Percentiles rank a stretch among this genome's conserved stretches.
Conservation (phyloP, 179 eudicot species). For the Sideroxylon spinosum region DNA sequence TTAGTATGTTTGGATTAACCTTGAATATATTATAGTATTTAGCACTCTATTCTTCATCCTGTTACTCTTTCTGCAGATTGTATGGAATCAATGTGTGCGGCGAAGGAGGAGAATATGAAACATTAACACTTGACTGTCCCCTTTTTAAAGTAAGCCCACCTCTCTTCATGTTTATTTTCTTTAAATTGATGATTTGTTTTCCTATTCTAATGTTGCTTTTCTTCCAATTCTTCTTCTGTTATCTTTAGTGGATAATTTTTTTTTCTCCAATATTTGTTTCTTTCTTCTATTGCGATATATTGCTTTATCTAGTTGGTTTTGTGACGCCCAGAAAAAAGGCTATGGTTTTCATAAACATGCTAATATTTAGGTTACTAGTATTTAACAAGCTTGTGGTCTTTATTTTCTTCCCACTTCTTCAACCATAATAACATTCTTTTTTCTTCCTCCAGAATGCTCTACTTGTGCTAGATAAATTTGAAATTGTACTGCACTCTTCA, state of each 20-base stretch:
- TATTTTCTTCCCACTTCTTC: neutral
- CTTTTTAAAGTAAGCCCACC: slow-evolving; percentile 61
- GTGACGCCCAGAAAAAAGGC: neutral
- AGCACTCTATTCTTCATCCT: neutral
- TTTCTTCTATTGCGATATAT: neutral
- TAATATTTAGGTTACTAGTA: neutral
- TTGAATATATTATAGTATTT: neutral
- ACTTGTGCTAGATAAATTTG: slow-evolving; percentile 76
- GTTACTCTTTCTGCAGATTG: slow-evolving; percentile 45
- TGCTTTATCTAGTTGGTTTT: neutral
- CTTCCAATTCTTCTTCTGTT: neutral
- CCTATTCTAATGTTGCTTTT: slow-evolving; percentile 4
- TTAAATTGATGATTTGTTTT: slow-evolving; percentile 12
- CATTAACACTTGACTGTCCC: slow-evolving; percentile 92
- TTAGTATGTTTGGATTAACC: slow-evolving; percentile 32
- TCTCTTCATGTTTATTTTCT: slow-evolving; percentile 12
- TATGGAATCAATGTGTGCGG: slow-evolving; percentile 97
- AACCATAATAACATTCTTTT: slow-evolving; percentile 8
- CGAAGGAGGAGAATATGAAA: slow-evolving; percentile 99
- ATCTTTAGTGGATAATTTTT: neutral
- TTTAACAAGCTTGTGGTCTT: slow-evolving; percentile 5
- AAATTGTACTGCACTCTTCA: slow-evolving; percentile 73
- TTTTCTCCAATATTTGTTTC: too few species aligned
- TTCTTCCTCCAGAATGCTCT: slow-evolving; percentile 67
- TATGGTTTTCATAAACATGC: neutral